Conservation (phyloP, 345 rosid genomes). For the Corymbia maculata region DNA sequence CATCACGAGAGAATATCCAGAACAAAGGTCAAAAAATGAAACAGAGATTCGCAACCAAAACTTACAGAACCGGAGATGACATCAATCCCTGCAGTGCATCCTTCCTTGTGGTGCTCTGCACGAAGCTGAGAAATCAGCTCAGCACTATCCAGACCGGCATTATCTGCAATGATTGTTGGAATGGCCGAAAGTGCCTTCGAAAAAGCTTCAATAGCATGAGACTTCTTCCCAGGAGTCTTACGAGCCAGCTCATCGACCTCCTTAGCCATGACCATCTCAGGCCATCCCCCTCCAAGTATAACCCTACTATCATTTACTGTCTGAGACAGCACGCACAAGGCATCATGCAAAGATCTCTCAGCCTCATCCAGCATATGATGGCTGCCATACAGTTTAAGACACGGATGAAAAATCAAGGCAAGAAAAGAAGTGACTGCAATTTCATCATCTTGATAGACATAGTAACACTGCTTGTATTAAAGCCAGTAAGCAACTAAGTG, state of each 20-base stretch:
- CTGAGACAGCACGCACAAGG: conserved; percentile 90
- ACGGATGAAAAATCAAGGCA: not conserved
- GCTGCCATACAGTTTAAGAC: conserved; percentile 28
- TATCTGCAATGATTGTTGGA: conserved; percentile 92
- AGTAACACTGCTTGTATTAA: not conserved
- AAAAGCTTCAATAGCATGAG: conserved; percentile 93
- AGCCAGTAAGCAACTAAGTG: not conserved
- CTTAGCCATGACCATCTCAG: conserved; percentile 98
- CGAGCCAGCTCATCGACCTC: conserved; percentile 92
- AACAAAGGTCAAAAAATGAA: not conserved
- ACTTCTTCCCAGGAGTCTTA: conserved; percentile 87
- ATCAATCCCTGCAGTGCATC: conserved; percentile 74
- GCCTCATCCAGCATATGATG: conserved; percentile 97
- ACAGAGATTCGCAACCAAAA: not conserved
- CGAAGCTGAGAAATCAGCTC: conserved; percentile 90
- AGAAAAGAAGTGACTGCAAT: not conserved
- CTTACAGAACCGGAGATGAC: conserved; percentile 92
- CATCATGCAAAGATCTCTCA: conserved; percentile 95
- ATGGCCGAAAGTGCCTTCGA: conserved; percentile 77
- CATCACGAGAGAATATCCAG: not conserved
- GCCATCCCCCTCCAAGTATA: conserved; percentile 98
- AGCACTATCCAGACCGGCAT: conserved; percentile 98
- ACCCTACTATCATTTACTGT: conserved; percentile 91
- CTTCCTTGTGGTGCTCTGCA: conserved; percentile 89
- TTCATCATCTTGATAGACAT: not conserved